Base-by-base conservation (phyloP, 2,329 filamentous ascomycete genomes). In the Cladophialophora psammophila region DNA sequence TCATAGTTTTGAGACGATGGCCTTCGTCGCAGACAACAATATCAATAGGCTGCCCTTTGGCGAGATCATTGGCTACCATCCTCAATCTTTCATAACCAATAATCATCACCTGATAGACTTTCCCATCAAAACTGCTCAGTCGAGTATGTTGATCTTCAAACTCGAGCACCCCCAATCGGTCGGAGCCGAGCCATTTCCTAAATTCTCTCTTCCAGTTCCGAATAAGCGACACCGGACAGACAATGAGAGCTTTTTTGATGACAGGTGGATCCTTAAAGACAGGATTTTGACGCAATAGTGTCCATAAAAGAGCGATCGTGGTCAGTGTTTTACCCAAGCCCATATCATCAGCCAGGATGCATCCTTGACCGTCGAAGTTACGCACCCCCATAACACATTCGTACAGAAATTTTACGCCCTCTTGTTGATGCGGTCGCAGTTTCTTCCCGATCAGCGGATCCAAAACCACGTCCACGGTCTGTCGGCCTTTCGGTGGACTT, bases 341-440 rank as follows among this genome's bases (percentile, higher is more conserved):
- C 90, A 92, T 92, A 72, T 92, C 90, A 74, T 92, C 90, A 1
- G 90, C 90, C 57, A 92, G 80, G 66, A 92, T 88, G 3, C 89
- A 90, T 31, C 90, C 90, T 76, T 90, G 85, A 1, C 90, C 89
- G 72, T 86, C 86, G 68, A 85, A 88, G 50, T 83, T 80, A 50
- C 88, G 84, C 83, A 91, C 85, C 5, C 90, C 90, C 90, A 92
- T 92, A 0, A 92, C 87, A 74, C 90, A 91, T 77, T 92, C 90
- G 73, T 92, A 92, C 52, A 92, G 76, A 72, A 92, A 92, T 58
- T 86, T 81, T 0, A 92, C 88, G 26, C 90, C 90, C 73, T 90
- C 87, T 13, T 87, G 83, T 74, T 92, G 90, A 75, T 92, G 90
- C 12, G 86, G 85, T 34, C 89, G 85, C 8, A 92, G 79, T 71